Percentiles rank a stretch among this genome's conserved stretches.
Conservation (phyloP, 495 filamentous ascomycete species). For the Emericellopsis terricola region DNA sequence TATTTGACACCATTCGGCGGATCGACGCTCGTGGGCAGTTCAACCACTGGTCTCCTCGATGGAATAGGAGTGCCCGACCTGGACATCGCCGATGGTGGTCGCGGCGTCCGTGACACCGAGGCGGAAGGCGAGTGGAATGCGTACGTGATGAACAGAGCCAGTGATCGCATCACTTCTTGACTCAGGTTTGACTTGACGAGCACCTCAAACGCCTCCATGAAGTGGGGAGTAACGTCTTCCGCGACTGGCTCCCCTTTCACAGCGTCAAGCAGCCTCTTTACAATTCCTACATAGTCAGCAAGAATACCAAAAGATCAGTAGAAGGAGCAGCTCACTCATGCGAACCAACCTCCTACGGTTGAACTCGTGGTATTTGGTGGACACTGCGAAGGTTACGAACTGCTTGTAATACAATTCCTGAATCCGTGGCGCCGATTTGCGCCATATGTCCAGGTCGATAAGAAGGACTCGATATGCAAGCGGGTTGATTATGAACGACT, state of each 20-base stretch:
- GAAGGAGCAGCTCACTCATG: slow-evolving; percentile 55
- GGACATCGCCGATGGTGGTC: slow-evolving; percentile 15
- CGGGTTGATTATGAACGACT: slow-evolving; percentile 88
- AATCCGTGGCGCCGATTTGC: slow-evolving; percentile 50
- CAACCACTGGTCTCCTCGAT: background rate
- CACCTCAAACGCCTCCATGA: slow-evolving; percentile 56
- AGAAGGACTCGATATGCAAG: slow-evolving; percentile 81
- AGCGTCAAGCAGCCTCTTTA: slow-evolving; percentile 76
- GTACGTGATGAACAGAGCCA: slow-evolving; percentile 87
- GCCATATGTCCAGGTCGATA: slow-evolving; percentile 85
- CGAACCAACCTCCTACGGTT: slow-evolving; percentile 68
- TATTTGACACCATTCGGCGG: slow-evolving; percentile 6
- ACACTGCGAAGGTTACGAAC: slow-evolving; percentile 64
- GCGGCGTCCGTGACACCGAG: slow-evolving; percentile 33
- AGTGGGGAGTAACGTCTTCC: slow-evolving; percentile 48
- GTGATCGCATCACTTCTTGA: slow-evolving; percentile 65
- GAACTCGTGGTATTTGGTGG: slow-evolving; percentile 81
- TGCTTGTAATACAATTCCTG: slow-evolving; percentile 85
- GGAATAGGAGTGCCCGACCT: slow-evolving; percentile 18
- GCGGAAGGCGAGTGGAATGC: slow-evolving; percentile 51
- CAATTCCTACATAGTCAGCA: slow-evolving; percentile 43
- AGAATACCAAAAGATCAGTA: slow-evolving; percentile 5
- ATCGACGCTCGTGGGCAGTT: slow-evolving; percentile 5
- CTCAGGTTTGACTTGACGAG: slow-evolving; percentile 65
- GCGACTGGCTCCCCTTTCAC: slow-evolving; percentile 70